phyloP scores from a whole-genome alignment of 1,139 yeast genomes.

The Hyphopichia khmerensis region DNA sequence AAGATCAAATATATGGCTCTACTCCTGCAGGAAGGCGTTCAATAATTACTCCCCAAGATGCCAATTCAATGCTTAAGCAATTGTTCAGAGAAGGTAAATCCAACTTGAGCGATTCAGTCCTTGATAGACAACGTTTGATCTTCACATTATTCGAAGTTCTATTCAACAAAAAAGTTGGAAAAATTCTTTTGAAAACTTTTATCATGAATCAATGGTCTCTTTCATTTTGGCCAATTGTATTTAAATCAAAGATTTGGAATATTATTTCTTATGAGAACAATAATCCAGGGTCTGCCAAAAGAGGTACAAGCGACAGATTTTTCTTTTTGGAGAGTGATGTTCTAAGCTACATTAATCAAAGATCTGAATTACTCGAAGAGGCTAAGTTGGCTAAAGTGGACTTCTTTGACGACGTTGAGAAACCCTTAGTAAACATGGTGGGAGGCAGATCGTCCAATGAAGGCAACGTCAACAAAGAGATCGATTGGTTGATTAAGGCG shows the following conservation, averaged over 20 bases:
- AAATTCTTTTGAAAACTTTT: conserved; percentile 35
- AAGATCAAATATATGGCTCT: conserved; percentile 42
- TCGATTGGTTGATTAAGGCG: conserved; percentile 58
- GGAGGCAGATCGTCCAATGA: conserved; percentile 47
- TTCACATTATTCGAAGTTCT: conserved; percentile 25
- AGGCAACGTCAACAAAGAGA: conserved; percentile 48
- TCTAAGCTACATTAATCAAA: conserved; percentile 25
- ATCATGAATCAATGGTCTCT: conserved; percentile 46
- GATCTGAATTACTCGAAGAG: conserved; percentile 43
- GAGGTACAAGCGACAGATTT: conserved; percentile 30
- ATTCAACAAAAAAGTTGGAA: conserved; percentile 41
- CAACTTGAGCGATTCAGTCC: conserved; percentile 24
- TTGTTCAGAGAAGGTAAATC: conserved; percentile 26
- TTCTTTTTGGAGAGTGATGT: conserved; percentile 32
- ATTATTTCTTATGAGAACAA: conserved; percentile 23
- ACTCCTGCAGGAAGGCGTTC: conserved; percentile 42
- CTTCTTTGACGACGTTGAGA: conserved; percentile 51
- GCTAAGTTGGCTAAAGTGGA: conserved; percentile 50
- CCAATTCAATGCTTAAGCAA: conserved; percentile 44
- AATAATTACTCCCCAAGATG: conserved; percentile 67
- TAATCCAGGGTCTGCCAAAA: conserved; percentile 1
- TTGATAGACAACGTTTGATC: conserved; percentile 29
- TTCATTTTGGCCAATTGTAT: conserved; percentile 26
- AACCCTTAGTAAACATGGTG: conserved; percentile 53
- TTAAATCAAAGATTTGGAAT: conserved; percentile 36